Percentiles rank a stretch among this genome's conserved stretches.
phyloP scores from a whole-genome alignment of 2,329 filamentous ascomycete genomes.

The Monosporascus sp. region DNA sequence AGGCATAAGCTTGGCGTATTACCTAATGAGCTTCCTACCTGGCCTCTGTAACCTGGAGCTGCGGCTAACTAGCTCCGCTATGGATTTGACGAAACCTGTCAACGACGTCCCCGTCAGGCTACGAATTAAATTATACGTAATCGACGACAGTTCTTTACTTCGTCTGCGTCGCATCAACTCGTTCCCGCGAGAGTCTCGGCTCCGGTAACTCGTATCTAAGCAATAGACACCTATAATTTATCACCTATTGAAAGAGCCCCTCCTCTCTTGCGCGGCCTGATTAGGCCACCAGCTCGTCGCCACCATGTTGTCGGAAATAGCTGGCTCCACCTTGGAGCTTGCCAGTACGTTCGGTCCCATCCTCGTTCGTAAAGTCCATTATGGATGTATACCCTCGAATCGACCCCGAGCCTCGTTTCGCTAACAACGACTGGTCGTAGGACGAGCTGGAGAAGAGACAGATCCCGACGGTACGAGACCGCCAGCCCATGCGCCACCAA shows the following conservation, averaged over 20 bases:
- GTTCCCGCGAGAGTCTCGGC: background rate
- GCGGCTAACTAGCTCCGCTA: no score
- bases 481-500: slow-evolving; percentile 7
- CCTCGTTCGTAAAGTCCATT: background rate
- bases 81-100: background rate
- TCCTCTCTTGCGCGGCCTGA: background rate
- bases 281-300: slow-evolving; percentile 9
- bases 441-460: slow-evolving; percentile 39
- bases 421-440: slow-evolving; percentile 24
- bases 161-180: slow-evolving; percentile 1
- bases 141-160: background rate
- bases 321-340: slow-evolving; percentile 33
- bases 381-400: background rate
- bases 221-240: background rate
- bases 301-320: slow-evolving; percentile 32
- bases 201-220: background rate
- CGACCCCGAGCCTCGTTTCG: slow-evolving; percentile 5
- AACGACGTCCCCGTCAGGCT: background rate
- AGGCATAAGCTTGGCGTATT: no score
- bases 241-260: slow-evolving; percentile 1
- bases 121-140: no score
- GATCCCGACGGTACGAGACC: slow-evolving; percentile 40
- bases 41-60: no score
- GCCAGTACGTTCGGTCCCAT: slow-evolving; percentile 27
- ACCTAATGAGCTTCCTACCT: no score